Evolutionary conservation across 768 basidiomycete genomes (phyloP), one percentile per base, ranked within the genome.

Genomic region (Kwoniella sp.): DNA sequence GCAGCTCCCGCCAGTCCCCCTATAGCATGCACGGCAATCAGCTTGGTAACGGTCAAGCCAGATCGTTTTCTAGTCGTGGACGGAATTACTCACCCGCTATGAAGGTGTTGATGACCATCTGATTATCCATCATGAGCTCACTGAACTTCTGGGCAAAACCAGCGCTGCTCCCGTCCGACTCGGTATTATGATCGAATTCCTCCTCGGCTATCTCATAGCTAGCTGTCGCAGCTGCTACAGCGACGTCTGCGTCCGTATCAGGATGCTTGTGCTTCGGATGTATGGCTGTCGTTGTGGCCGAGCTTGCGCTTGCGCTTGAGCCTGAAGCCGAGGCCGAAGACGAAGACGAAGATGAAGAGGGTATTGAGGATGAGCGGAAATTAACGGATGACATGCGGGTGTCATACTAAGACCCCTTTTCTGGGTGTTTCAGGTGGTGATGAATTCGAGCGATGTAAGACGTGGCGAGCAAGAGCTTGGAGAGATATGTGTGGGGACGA

Each of bases 1-100:
- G 91, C 87, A 15, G 82, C 83, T 12, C 82, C 82, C 5, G 82
- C 82, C 59, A 80, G 60, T 0, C 82, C 82, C 26, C 82, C 81
- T 55, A 72, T 70, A 2, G 41, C 15, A 45, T n/a, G n/a, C 41
- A 45, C 11, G 3, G 41, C 41, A 17, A 30, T 22, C 22, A 62
- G 34, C 30, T 38, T 4, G 13, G 26, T 8, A 41, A 25, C 47
- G 11, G 23, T 38, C 20, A 60, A 29, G 15, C 13, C 22, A 9
- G 11, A 37, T 41, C 22, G 22, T 58, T 4, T 37, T n/a, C 31
- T 3, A n/a, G 15, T 22, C 4, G 17, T 25, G 13, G 58, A 25
- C 17, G 13, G 4, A 23, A 2, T 17, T 20, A 64, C 72, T 60
- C 37, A 71, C 73, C 78, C 4, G 78, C 78, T 55, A 77, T 73